Evolutionary conservation across 2,329 filamentous ascomycete species (phyloP).

Genomic region (Fusarium udum): DNA sequence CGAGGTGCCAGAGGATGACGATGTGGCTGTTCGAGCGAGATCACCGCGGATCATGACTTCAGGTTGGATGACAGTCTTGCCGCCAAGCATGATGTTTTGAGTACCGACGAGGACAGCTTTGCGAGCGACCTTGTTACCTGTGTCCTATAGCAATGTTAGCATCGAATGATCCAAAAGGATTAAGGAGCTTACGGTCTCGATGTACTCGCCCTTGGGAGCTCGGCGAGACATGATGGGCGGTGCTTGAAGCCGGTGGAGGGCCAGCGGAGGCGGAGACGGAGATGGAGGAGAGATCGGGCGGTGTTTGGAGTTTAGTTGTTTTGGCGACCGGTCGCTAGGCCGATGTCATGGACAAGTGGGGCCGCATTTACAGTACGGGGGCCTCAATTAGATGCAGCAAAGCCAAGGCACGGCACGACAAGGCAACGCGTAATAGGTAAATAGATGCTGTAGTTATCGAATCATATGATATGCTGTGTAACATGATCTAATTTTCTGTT

Average conservation of each 20-base stretch:
- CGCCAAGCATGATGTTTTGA: constrained; percentile 96
- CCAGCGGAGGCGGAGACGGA: constrained; percentile 14
- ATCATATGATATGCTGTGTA: background rate
- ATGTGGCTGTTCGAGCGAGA: constrained; percentile 69
- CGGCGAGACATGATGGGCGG: constrained; percentile 74
- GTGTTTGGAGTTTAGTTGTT: constrained; percentile 17
- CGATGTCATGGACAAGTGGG: constrained; percentile 32
- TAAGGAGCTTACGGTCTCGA: constrained; percentile 79
- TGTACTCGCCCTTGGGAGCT: constrained; percentile 88
- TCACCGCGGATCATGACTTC: constrained; percentile 95
- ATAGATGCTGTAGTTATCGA: background rate
- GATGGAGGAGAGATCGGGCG: constrained; percentile 20
- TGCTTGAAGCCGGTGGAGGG: constrained; percentile 16
- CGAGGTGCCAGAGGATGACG: constrained; percentile 52
- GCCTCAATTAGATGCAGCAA: constrained; percentile 4
- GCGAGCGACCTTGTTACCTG: constrained; percentile 97
- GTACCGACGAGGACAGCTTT: constrained; percentile 92
- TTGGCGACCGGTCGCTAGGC: constrained; percentile 12
- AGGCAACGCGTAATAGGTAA: background rate
- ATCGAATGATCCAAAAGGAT: background rate
- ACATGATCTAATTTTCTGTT: background rate
- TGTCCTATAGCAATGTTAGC: constrained; percentile 70
- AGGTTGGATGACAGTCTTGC: constrained; percentile 94
- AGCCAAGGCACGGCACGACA: background rate
- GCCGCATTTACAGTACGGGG: constrained; percentile 12